A percentile compares a stretch with the other conserved stretches of the same genome.
These are phyloP conservation scores for Hsuehochloa calcarea DNA, from an alignment of 176 grass and related monocot genomes.

Conservation along the genomic window DNA sequence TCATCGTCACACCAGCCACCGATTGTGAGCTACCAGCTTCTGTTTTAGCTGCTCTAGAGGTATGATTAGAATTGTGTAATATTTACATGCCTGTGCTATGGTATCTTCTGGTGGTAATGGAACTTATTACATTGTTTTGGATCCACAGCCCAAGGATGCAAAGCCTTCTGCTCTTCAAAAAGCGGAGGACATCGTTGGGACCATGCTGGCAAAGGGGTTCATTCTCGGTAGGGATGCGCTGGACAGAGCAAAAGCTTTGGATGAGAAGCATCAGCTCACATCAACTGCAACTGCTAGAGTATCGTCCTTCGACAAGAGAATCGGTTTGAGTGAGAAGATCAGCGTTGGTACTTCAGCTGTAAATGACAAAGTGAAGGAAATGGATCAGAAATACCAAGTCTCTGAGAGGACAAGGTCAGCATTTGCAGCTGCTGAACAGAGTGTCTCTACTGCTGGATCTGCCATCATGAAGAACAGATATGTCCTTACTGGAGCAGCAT, in stretches of 20 bases:
- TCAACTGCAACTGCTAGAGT: constrained; percentile 75
- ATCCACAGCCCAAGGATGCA: constrained; percentile 43
- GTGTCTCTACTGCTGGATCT: constrained; percentile 73
- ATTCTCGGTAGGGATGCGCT: constrained; percentile 81
- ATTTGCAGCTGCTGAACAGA: constrained; percentile 71
- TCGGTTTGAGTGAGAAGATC: constrained; percentile 84
- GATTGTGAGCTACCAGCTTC: constrained; percentile 71
- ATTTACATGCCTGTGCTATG: constrained; percentile 5
- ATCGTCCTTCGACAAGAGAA: constrained; percentile 76
- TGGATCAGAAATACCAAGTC: constrained; percentile 91
- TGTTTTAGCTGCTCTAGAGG: constrained; percentile 59
- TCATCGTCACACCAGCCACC: constrained; percentile 56
- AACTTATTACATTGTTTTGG: constrained; percentile 14
- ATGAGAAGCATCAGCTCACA: constrained; percentile 81
- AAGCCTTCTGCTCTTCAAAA: constrained; percentile 63
- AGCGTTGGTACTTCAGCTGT: constrained; percentile 57
- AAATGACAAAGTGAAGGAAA: constrained; percentile 80
- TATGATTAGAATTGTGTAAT: constrained; percentile 12
- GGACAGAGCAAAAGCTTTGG: constrained; percentile 69
- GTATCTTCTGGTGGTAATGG: background rate
- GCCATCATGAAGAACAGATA: constrained; percentile 89
- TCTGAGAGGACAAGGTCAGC: constrained; percentile 82
- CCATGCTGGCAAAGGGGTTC: constrained; percentile 87
- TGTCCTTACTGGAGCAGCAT: constrained; percentile 75
- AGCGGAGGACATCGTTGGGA: constrained; percentile 70